phyloP scores from a whole-genome alignment of 257 asterid species.

The Leonotis leonurus region DNA sequence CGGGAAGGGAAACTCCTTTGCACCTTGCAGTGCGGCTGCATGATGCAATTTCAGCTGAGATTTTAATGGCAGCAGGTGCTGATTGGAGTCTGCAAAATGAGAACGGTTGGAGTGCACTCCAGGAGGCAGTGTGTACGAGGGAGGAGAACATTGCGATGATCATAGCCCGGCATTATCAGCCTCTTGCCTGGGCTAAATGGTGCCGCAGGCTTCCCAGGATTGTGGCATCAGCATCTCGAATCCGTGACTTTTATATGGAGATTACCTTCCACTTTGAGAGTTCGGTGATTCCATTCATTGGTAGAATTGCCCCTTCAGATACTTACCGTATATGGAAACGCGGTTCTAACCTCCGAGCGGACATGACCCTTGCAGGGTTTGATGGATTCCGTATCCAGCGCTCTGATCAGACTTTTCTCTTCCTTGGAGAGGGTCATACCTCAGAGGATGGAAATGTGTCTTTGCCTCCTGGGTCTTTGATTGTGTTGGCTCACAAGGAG shows the following conservation, averaged over 20 bases:
- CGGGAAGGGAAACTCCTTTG: conserved; percentile 94
- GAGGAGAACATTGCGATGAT: conserved; percentile 95
- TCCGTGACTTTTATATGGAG: conserved; percentile 98
- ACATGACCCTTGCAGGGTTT: conserved; percentile 98
- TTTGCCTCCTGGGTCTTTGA: conserved; percentile 88
- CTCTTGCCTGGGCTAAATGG: conserved; percentile 99
- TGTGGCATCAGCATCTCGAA: conserved; percentile 78
- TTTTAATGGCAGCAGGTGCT: conserved; percentile 97
- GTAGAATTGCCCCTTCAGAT: conserved; percentile 97
- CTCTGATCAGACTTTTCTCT: conserved; percentile 91
- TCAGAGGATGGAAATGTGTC: conserved; percentile 60
- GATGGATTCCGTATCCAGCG: conserved; percentile 98
- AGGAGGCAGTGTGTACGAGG: conserved; percentile 98
- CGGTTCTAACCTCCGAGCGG: conserved; percentile 97
- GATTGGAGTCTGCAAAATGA: conserved; percentile 99
- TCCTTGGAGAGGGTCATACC: conserved; percentile 84
- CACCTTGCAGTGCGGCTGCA: conserved; percentile 84
- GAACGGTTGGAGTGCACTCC: conserved; percentile 98
- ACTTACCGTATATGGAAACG: conserved; percentile 96
- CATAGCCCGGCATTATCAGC: conserved; percentile 92
- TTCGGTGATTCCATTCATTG: conserved; percentile 92
- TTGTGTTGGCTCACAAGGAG: conserved; percentile 89
- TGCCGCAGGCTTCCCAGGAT: conserved; percentile 99
- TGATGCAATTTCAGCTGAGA: conserved; percentile 78
- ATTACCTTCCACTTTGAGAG: conserved; percentile 96